phyloP scores from a whole-genome alignment of 805 yeast genomes.

The Lachancea sp. region DNA sequence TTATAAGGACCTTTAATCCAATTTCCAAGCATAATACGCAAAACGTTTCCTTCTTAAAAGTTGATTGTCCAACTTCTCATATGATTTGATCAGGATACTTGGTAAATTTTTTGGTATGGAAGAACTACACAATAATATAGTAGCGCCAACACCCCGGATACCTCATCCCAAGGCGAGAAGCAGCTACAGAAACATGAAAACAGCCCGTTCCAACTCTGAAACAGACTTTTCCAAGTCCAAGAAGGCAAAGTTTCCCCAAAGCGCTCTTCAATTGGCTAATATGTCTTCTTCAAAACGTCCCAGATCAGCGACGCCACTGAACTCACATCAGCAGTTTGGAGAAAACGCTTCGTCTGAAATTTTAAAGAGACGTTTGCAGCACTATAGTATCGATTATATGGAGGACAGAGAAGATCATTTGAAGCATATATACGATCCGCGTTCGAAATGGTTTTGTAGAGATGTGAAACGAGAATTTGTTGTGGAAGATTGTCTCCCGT shows the following conservation, averaged over 20 bases:
- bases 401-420: conserved; percentile 34
- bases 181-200: conserved; percentile 16
- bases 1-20: no score
- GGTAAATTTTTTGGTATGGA: neutral
- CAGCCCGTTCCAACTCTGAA: conserved; percentile 17
- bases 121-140: conserved; percentile 11
- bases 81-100: neutral
- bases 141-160: conserved; percentile 26
- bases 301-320: conserved; percentile 25
- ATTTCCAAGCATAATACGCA: no score
- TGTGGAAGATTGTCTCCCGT: conserved; percentile 53
- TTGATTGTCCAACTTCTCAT: neutral
- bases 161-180: conserved; percentile 16
- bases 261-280: conserved; percentile 8
- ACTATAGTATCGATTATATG: conserved; percentile 50
- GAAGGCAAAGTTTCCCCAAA: conserved; percentile 6
- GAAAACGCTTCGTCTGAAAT: conserved; percentile 23
- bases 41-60: no score
- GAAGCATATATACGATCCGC: conserved; percentile 27
- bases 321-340: conserved; percentile 15
- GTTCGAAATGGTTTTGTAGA: conserved; percentile 38
- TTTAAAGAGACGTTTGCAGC: conserved; percentile 29
- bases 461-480: conserved; percentile 30
- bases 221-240: conserved; percentile 16
- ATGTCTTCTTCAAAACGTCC: conserved; percentile 8